These are phyloP conservation scores for Fusarium pseudocircinatum DNA, from an alignment of 2,329 filamentous ascomycete species.

Conservation along the genomic window DNA sequence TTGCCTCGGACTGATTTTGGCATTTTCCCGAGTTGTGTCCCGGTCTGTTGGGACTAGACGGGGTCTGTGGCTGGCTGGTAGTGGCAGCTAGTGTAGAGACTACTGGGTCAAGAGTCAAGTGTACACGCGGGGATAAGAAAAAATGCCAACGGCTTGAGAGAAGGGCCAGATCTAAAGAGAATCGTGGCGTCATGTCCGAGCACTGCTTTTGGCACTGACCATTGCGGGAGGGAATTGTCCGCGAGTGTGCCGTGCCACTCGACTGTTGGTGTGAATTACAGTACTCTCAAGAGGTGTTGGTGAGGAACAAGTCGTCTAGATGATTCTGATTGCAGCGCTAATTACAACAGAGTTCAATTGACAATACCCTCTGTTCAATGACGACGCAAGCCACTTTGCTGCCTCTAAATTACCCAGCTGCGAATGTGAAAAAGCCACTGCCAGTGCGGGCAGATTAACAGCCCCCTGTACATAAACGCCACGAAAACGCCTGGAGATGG, in stretches of 20 bases:
- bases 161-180: not conserved
- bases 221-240: not conserved
- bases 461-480: not conserved
- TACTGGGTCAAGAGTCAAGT: not conserved
- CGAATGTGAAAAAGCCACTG: not conserved
- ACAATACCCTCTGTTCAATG: not conserved
- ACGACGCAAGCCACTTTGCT: not conserved
- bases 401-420: not conserved
- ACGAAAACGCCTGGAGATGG: not conserved
- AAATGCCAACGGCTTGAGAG: not conserved
- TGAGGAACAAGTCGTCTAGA: not conserved
- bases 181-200: conserved; percentile 10
- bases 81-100: not conserved
- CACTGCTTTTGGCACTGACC: not conserved
- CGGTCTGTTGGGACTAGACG: not conserved
- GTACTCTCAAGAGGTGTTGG: too few relatives aligned
- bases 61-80: not conserved
- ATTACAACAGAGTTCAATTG: not conserved
- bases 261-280: not conserved
- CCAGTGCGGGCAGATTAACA: not conserved
- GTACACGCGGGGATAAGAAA: conserved; percentile 1
- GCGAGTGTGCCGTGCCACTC: not conserved
- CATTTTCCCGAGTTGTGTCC: not conserved
- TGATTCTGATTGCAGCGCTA: not conserved
- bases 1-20: not conserved